Base-by-base conservation (phyloP, 2,329 filamentous ascomycete species). In the Ceratocystis destructans region DNA sequence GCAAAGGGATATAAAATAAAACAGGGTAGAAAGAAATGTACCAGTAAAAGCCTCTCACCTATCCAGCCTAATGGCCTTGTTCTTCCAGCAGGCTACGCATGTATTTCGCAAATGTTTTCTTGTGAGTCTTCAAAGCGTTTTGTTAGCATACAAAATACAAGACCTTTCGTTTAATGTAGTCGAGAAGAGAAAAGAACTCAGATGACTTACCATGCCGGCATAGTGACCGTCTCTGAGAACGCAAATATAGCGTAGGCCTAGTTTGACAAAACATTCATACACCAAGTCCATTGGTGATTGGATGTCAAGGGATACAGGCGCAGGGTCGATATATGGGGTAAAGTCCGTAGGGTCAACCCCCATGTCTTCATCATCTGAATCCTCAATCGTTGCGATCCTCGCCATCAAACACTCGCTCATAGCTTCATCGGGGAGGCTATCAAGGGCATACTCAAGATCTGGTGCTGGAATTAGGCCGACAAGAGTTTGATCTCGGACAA, bases 71-170 rank as follows among this genome's bases (percentile, higher is more conserved):
- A 57, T 69, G 65, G 10, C 68, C 66, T 45, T 76, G 71, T 63
- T 78, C 73, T 70, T 87, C 81, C 73, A 94, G 89, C 59, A 92
- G 77, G 72, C 95, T 88, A 70, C 92, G 90, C 76, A 96, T 87
- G 73, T 96, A 96, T 75, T 90, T 92, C 68, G 96, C 93, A 78
- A 99, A 97, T 3, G 86, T 87, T 79, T 99, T 99, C 79, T 97
- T 97, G 76, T 99, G 94, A 63, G 87, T 83, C 87, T 89, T 41
- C 20, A 31, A 15, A 20, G n/a, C 8, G 3, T 25, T 10, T 59
- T 46, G 55, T n/a, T 22, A 48, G 50, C 31, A 62, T 64, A 6
- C 2, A 28, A 28, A 28, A 4, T 28, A 28, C 33, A 5, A 61
- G n/a, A 64, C 33, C 10, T 22, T 37, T 15, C 8, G 15, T 62